These are phyloP conservation scores for Xerophyta viscosa DNA, from an alignment of 106 monocot genomes.

Conservation along the genomic window DNA sequence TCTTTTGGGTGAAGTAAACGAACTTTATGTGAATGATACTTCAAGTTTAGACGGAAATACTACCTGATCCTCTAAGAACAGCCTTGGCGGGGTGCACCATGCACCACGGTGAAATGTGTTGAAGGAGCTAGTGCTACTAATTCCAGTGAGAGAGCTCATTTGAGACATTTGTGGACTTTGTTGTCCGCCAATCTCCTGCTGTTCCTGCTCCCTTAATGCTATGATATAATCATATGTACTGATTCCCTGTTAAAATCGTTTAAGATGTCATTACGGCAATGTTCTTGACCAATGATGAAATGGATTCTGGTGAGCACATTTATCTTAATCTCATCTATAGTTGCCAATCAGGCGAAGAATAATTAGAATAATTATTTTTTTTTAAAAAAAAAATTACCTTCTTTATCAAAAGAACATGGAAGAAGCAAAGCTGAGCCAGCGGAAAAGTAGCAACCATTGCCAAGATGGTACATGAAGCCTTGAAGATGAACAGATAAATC, in stretches of 20 bases:
- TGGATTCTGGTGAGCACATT: too few relatives aligned
- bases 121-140: constrained; percentile 91
- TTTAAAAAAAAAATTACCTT: too few relatives aligned
- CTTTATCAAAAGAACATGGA: constrained; percentile 83
- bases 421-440: constrained; percentile 86
- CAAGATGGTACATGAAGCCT: constrained; percentile 73
- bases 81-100: constrained; percentile 90
- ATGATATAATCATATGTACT: constrained; percentile 98
- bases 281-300: too few relatives aligned
- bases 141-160: constrained; percentile 76
- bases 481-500: too few relatives aligned
- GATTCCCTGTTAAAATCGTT: constrained; percentile 70
- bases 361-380: too few relatives aligned
- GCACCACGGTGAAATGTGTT: constrained; percentile 54
- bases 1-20: too few relatives aligned
- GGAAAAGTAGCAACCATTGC: constrained; percentile 81
- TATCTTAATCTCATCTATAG: too few relatives aligned
- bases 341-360: too few relatives aligned
- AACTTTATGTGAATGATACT: too few relatives aligned
- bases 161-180: constrained; percentile 89
- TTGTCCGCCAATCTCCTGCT: constrained; percentile 38
- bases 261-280: too few relatives aligned
- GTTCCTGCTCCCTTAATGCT: constrained; percentile 78
- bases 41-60: too few relatives aligned
- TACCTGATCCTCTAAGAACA: constrained; percentile 94